Conservation (phyloP, 1,284 basidiomycete genomes). For the Puccinia polysora region DNA sequence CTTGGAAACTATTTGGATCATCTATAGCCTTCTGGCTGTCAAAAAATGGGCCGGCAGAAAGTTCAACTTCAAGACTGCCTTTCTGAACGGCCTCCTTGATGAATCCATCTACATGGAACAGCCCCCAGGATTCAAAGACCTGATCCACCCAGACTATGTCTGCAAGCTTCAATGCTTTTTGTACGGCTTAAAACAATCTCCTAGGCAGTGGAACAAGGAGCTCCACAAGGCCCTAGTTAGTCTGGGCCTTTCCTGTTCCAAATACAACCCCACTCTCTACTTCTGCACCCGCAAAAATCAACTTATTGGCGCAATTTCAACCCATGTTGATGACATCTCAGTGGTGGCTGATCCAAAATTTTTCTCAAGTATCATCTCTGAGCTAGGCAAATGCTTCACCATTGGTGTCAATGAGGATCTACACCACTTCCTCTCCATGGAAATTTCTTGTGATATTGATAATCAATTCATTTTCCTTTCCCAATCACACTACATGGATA, state of each 20-base stretch:
- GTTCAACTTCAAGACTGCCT: conserved; percentile 28
- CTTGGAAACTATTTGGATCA: not conserved
- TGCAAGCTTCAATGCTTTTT: conserved; percentile 5
- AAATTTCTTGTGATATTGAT: not conserved
- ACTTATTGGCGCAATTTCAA: not conserved
- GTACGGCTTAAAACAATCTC: conserved; percentile 4
- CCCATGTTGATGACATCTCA: not conserved
- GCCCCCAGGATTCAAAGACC: conserved; percentile 17
- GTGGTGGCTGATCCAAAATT: not conserved
- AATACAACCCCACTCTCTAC: not conserved
- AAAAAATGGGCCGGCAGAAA: conserved; percentile 14
- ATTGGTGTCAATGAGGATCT: not conserved
- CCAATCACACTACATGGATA: conserved; percentile 1
- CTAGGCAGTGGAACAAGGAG: not conserved
- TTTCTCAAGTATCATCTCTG: not conserved
- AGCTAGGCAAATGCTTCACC: not conserved
- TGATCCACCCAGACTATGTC: not conserved
- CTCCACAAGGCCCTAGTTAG: not conserved
- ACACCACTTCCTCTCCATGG: not conserved
- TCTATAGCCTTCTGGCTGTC: conserved; percentile 13
- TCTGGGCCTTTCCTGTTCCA: not conserved
- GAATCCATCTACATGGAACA: conserved; percentile 28
- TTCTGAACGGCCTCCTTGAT: conserved; percentile 25
- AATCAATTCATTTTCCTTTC: not conserved
- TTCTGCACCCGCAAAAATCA: not conserved